Conservation (phyloP, 1,284 basidiomycete genomes). For the Malassezia slooffiae region DNA sequence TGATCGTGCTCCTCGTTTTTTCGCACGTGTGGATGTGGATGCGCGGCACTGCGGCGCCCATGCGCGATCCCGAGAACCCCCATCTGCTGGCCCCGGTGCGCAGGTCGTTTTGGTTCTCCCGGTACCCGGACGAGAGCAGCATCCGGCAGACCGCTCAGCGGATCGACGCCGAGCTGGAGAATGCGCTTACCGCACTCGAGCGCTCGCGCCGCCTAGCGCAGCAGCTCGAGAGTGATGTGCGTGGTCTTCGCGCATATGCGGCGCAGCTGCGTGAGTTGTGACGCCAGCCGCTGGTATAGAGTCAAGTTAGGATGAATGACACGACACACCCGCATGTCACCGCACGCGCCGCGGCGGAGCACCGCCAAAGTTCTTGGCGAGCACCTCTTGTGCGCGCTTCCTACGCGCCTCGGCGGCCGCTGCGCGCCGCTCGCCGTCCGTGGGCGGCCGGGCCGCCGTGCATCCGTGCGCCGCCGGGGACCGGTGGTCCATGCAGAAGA, state of each 20-base stretch:
- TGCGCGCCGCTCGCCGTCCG: not conserved
- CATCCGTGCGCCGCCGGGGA: conserved; percentile 6
- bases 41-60: not conserved
- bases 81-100: not conserved
- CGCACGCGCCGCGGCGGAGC: too few relatives aligned
- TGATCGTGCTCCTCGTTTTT: conserved; percentile 9
- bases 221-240: conserved; percentile 7
- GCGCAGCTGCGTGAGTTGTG: too few relatives aligned
- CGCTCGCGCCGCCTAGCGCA: conserved; percentile 16
- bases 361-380: conserved; percentile 6
- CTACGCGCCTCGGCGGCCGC: not conserved
- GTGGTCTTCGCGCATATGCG: conserved; percentile 1
- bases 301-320: too few relatives aligned
- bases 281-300: too few relatives aligned
- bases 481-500: conserved; percentile 8
- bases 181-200: conserved; percentile 19
- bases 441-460: conserved; percentile 5
- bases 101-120: not conserved
- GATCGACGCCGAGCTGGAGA: conserved; percentile 6
- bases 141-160: conserved; percentile 6
- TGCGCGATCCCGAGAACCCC: conserved; percentile 6
- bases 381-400: conserved; percentile 1
- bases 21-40: conserved; percentile 6
- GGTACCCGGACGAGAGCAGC: not conserved
- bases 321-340: too few relatives aligned